phyloP scores from a whole-genome alignment of 306 rosid genomes.

The Dryas alaskensis region DNA sequence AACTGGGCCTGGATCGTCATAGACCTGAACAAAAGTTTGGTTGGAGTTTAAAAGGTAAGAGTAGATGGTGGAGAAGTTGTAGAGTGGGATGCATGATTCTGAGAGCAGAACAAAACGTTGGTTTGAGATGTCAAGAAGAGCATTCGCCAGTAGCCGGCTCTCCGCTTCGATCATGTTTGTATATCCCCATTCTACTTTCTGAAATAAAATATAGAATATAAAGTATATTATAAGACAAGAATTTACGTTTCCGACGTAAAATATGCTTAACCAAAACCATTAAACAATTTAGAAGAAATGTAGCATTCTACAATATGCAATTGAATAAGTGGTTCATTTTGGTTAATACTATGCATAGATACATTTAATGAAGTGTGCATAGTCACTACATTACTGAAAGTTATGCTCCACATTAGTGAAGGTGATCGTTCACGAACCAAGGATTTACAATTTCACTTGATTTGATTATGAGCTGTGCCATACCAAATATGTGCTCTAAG shows the following conservation, averaged over 20 bases:
- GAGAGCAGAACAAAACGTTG: conserved; percentile 25
- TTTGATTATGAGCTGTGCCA: no score
- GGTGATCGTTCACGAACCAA: no score
- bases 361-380: no score
- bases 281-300: no score
- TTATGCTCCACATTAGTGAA: no score
- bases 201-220: not conserved
- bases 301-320: no score
- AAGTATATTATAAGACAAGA: not conserved
- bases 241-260: no score
- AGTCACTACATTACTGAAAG: no score
- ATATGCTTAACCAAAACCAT: no score
- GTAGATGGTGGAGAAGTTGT: conserved; percentile 24
- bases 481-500: not conserved
- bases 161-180: conserved; percentile 15
- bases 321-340: no score
- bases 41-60: conserved; percentile 16
- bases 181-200: conserved; percentile 23
- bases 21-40: conserved; percentile 16
- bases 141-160: conserved; percentile 21
- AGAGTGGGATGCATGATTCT: conserved; percentile 27
- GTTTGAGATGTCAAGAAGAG: conserved; percentile 28
- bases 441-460: no score
- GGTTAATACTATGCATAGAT: no score
- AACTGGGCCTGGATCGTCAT: conserved; percentile 22